Conservation (phyloP, 495 filamentous ascomycete species). For the Bathelium albidoporum region DNA sequence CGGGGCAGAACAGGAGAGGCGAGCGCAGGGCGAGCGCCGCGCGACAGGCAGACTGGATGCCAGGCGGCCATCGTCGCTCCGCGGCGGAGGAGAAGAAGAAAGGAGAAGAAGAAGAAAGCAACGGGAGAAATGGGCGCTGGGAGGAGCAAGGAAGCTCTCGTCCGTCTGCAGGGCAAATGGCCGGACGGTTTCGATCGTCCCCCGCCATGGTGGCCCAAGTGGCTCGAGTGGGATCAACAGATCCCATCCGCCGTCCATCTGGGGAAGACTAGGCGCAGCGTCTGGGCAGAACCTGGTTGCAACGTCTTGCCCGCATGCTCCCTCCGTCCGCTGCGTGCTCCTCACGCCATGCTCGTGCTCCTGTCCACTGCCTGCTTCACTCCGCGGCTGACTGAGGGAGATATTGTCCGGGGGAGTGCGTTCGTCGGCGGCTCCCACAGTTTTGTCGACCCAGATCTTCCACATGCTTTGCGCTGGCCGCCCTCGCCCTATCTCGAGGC, state of each 20-base stretch:
- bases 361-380: not conserved
- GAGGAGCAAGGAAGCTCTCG: too few species aligned
- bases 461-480: not conserved
- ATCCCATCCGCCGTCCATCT: conserved; percentile 1
- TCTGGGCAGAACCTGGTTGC: not conserved
- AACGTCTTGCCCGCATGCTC: not conserved
- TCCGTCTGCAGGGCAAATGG: too few species aligned
- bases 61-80: not conserved
- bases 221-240: conserved; percentile 1
- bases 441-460: not conserved
- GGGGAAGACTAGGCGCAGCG: not conserved
- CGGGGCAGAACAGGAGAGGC: not conserved
- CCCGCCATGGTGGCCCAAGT: too few species aligned
- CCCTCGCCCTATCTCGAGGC: not conserved
- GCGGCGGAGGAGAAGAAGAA: not conserved
- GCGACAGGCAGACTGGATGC: not conserved
- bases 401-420: not conserved
- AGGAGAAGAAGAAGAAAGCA: not conserved
- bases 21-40: not conserved
- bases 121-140: not conserved
- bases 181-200: too few species aligned
- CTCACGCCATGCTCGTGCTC: conserved; percentile 1
- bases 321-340: conserved; percentile 2
- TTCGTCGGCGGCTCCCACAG: not conserved
- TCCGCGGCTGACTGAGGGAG: not conserved